Evolutionary conservation across 768 basidiomycete genomes (phyloP), one percentile per base, ranked within the genome.

Genomic region (Tulasnella sp.): DNA sequence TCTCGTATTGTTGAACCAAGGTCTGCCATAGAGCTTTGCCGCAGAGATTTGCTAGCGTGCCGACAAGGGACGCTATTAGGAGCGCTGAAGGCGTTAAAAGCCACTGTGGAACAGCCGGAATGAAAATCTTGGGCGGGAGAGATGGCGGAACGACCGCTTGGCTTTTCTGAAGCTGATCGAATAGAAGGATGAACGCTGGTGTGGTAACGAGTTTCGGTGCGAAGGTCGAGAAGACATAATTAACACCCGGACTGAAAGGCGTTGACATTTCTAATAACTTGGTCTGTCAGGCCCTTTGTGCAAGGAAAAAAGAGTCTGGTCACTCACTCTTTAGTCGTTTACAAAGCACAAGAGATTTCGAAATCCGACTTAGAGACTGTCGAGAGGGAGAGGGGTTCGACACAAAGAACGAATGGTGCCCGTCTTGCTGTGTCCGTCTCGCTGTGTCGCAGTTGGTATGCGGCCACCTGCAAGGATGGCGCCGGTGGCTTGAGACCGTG

Each of bases 1-100:
- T 69, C 64, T 69, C 64, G 64, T 69, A 69, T 69, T 12, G 64
- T 31, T 69, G 64, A 28, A 69, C 64, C 31, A 69, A 37, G 64
- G 31, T 69, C 28, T 69, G 64, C 64, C 64, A 69, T 69, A 69
- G 64, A 14, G 31, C 64, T 31, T 37, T 69, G 34, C 31, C 64
- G 34, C 9, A 37, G 5, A 69, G 16, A 69, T 34, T 69, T 11
- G 64, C 64, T 2, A 69, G 31, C 1, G 64, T 37, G 14, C 64
- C 64, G 14, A 69, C 7, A 37, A 69, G 28, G 64, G 64, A 69
- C 8, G 64, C 16, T 69, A 28, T 37, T 14, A 69, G 24, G 64
- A 69, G 28, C 6, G 31, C 64, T 69, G 64, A 37, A 37, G 64
- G 64, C 34, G 64, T 69, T 34, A 69, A 18, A 20, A 69, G 64